Base-by-base conservation (phyloP, 306 rosid species). In the Alnus glutinosa region DNA sequence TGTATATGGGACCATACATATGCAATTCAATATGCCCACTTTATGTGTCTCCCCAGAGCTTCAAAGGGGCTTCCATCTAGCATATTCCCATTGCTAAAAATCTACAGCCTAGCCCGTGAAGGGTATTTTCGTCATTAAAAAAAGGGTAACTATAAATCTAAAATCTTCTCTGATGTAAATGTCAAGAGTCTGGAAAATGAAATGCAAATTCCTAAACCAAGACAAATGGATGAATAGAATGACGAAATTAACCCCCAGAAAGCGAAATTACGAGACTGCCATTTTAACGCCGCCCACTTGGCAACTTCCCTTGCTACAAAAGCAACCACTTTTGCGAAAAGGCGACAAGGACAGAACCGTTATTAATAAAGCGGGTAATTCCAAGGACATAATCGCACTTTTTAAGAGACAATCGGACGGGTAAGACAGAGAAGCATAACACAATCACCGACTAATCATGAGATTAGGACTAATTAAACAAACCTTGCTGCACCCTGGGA, bases 401-500 rank as follows among this genome's bases (percentile, higher is more conserved):
- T 89, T 83, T 10, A 87, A 85, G 86, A 78, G 88, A 83, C 91
- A 82, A 78, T 79, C 18, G 73, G 76, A 72, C 62, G 64, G 76
- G 79, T 42, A 46, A 87, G 74, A 71, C 71, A 61, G 69, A 62
- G 34, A 77, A 78, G 77, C 59, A 80, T 76, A 69, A 77, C 78
- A 76, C 70, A 86, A 79, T 84, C 79, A 15, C 68, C 80, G 82
- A 80, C 63, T 83, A 78, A 71, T 70, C 47, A 82, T 19, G 44
- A 71, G 67, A 77, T 84, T 83, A 77, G 55, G 85, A 77, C 81
- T 74, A 80, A 78, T 77, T 70, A 74, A 74, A 59, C 89, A 70
- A 79, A 95, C 98, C 98, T 95, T 92, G 34, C 85, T 87, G 93
- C 98, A 95, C 28, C 98, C 98, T 15, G 98, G 98, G 93, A 95